Evolutionary conservation across 2,329 filamentous ascomycete species (phyloP), one percentile per base, ranked within the genome.

Genomic region (Nigrograna mackinnonii): DNA sequence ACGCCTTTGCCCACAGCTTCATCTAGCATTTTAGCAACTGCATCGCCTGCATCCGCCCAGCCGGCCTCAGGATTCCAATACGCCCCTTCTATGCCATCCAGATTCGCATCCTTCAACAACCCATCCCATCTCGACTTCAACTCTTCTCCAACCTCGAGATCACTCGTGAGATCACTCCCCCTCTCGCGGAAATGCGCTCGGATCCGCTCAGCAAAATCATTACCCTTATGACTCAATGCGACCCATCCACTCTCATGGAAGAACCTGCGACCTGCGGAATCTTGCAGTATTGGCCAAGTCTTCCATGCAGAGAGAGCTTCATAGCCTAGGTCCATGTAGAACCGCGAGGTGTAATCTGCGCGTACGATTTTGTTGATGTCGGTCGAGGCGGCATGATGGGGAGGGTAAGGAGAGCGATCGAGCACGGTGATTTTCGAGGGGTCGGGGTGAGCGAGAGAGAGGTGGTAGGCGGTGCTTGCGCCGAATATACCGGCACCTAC

Each of bases 351-450:
- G 48, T 84, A 83, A 45, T 83, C 79, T 5, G 76, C 78, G 2
- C 80, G 73, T 9, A 84, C 69, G 42, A 84, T 83, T 56, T 84
- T 84, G 58, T 84, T 84, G 22, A 84, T 62, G 43, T 84, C 79
- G 44, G 80, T 79, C 13, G 76, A 80, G 0, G 79, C 82, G 0
- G 82, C 82, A 44, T 62, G 70, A 3, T 67, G 66, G 3, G 77
- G 72, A 1, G 78, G 76, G 3, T 74, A 69, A 3, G 50, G 43
- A 12, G 45, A 48, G 9, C 58, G 58, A 31, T 66, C 62, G 17
- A 66, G 32, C 33, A 64, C 45, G 1, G 57, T 65, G 20, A 66
- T 55, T n/a, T 49, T 49, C 2, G 59, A 76, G 22, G 73, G 56
- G 31, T 67, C 60, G 14, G 77, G 73, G 52, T 79, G 74, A 43